Evolutionary conservation across 805 yeast genomes (phyloP).

Genomic region (Naumovozyma castellii): DNA sequence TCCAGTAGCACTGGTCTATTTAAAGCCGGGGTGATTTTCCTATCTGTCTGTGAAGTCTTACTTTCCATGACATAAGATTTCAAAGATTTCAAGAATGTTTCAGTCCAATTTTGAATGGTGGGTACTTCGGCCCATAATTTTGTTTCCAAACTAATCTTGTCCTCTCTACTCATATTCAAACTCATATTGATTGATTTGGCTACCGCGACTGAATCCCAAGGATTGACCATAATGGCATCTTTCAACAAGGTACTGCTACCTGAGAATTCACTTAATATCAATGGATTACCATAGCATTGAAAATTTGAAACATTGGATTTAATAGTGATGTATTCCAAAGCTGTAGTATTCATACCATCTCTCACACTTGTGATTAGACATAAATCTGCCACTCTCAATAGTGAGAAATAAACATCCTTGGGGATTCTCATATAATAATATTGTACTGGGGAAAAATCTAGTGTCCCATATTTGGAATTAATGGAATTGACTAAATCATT

Average conservation of each 20-base stretch:
- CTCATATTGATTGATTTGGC: slow-evolving; percentile 73
- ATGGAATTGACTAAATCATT: slow-evolving; percentile 73
- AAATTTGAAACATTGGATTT: slow-evolving; percentile 42
- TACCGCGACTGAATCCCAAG: slow-evolving; percentile 94
- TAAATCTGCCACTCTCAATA: slow-evolving; percentile 80
- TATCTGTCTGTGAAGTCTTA: slow-evolving; percentile 34
- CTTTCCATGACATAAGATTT: slow-evolving; percentile 30
- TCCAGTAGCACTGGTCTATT: slow-evolving; percentile 57
- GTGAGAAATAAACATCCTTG: slow-evolving; percentile 80
- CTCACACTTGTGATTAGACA: slow-evolving; percentile 84
- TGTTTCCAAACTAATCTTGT: slow-evolving; percentile 38
- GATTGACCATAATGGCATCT: slow-evolving; percentile 79
- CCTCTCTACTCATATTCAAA: slow-evolving; percentile 43
- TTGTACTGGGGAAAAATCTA: slow-evolving; percentile 79
- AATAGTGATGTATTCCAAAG: slow-evolving; percentile 83
- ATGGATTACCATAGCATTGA: slow-evolving; percentile 44
- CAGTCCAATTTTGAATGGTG: slow-evolving; percentile 76
- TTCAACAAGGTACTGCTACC: slow-evolving; percentile 69
- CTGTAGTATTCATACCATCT: slow-evolving; percentile 95
- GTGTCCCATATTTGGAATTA: slow-evolving; percentile 74
- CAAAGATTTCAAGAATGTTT: slow-evolving; percentile 45
- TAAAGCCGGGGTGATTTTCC: slow-evolving; percentile 68
- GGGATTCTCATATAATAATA: slow-evolving; percentile 87
- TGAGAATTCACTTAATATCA: slow-evolving; percentile 85
- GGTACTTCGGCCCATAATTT: slow-evolving; percentile 56